Conservation (phyloP, 139 green algal genomes). For the Tetraselmis chui region DNA sequence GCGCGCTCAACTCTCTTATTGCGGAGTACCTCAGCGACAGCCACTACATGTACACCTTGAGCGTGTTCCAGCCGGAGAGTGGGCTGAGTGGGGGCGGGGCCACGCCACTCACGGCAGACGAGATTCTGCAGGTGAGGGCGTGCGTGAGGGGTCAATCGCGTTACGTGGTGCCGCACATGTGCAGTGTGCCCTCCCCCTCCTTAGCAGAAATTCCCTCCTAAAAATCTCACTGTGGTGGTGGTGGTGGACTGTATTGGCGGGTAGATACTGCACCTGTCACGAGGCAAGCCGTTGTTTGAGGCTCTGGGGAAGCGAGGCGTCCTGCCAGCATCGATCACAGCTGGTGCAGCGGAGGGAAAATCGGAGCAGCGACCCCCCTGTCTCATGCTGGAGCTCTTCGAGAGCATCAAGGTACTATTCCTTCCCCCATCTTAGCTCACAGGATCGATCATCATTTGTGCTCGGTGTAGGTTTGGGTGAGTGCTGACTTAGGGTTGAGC, state of each 20-base stretch:
- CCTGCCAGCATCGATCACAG: not conserved
- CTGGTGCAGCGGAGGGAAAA: not conserved
- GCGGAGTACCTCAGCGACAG: constrained; percentile 37
- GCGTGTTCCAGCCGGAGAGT: constrained; percentile 44
- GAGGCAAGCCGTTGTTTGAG: not conserved
- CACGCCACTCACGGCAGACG: not conserved
- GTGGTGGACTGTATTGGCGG: no score
- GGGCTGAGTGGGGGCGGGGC: constrained; percentile 7
- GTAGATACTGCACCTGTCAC: not conserved
- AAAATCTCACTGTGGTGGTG: no score
- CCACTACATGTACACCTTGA: constrained; percentile 37
- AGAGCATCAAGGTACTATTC: not conserved
- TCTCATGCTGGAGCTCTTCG: not conserved
- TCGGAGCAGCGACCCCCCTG: not conserved
- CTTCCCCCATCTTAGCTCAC: no score
- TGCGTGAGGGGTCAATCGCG: not conserved
- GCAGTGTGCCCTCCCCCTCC: no score
- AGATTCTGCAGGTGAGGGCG: not conserved
- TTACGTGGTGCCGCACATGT: no score
- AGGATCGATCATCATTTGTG: no score
- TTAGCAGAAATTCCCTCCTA: no score
- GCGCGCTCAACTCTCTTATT: constrained; percentile 37
- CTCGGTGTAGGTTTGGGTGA: no score
- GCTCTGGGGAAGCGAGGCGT: not conserved
- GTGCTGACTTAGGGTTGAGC: no score